phyloP scores from a whole-genome alignment of 306 rosid species.

The Dalbergia cultrata region DNA sequence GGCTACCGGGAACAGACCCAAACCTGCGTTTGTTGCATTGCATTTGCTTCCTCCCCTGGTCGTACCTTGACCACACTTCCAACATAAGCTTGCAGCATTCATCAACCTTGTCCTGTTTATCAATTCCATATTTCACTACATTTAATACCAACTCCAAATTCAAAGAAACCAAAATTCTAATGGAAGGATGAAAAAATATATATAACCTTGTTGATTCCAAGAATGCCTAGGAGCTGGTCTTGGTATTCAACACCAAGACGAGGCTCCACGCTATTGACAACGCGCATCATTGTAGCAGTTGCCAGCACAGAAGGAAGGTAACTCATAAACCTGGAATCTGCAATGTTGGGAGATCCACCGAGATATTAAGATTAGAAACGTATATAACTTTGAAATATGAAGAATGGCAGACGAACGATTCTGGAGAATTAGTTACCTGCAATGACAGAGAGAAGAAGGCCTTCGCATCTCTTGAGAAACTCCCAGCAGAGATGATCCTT shows the following conservation, averaged over 20 bases:
- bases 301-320: slow-evolving; percentile 85
- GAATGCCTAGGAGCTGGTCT: slow-evolving; percentile 69
- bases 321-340: slow-evolving; percentile 77
- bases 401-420: background rate
- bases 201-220: slow-evolving; percentile 76
- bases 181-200: background rate
- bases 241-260: slow-evolving; percentile 61
- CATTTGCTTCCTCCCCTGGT: slow-evolving; percentile 16
- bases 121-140: background rate
- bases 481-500: slow-evolving; percentile 74
- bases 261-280: slow-evolving; percentile 71
- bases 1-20: slow-evolving; percentile 71
- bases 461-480: slow-evolving; percentile 67
- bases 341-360: background rate
- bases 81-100: slow-evolving; percentile 65
- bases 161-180: background rate
- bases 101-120: slow-evolving; percentile 66
- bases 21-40: slow-evolving; percentile 66
- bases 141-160: background rate
- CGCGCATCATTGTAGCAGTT: slow-evolving; percentile 79
- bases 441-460: slow-evolving; percentile 62
- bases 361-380: background rate
- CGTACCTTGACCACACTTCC: slow-evolving; percentile 51
- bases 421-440: slow-evolving; percentile 57
- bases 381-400: background rate